Conservation (phyloP, 495 filamentous ascomycete genomes). For the Tuber microsphaerosporum region DNA sequence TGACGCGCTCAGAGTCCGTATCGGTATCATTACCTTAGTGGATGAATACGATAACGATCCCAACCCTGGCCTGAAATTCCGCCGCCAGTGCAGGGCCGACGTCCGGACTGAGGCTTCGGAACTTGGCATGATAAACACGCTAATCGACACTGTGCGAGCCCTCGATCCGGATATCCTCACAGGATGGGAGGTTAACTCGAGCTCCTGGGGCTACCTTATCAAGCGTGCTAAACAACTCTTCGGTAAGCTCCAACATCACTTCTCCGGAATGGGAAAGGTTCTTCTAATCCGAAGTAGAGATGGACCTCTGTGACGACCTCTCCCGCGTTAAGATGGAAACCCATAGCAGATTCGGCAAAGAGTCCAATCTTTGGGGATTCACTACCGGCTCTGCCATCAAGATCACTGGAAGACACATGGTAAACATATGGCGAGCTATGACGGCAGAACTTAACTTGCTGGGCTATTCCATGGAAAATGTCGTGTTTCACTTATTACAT, state of each 20-base stretch:
- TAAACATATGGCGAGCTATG: constrained; percentile 98
- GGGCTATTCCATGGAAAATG: constrained; percentile 95
- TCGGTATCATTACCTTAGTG: constrained; percentile 60
- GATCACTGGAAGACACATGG: constrained; percentile 86
- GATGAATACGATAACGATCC: constrained; percentile 52
- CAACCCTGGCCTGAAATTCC: constrained; percentile 43
- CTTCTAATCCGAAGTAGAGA: constrained; percentile 46
- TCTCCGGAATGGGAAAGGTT: background rate
- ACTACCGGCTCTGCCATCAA: constrained; percentile 79
- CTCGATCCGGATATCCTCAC: constrained; percentile 90
- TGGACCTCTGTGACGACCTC: constrained; percentile 80
- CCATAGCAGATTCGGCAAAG: constrained; percentile 73
- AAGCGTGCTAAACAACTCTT: constrained; percentile 80
- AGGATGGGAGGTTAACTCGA: constrained; percentile 88
- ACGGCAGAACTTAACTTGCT: constrained; percentile 77
- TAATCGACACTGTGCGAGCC: constrained; percentile 77
- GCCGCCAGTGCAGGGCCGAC: constrained; percentile 52
- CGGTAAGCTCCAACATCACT: constrained; percentile 41
- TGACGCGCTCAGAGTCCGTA: constrained; percentile 44
- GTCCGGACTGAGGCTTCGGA: constrained; percentile 70
- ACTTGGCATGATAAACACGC: constrained; percentile 69
- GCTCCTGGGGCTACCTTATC: constrained; percentile 91
- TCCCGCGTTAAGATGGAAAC: constrained; percentile 65
- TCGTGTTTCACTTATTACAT: constrained; percentile 86
- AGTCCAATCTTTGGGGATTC: constrained; percentile 85